Evolutionary conservation across 2,329 filamentous ascomycete species (phyloP).

Genomic region (Claviceps cyperi): DNA sequence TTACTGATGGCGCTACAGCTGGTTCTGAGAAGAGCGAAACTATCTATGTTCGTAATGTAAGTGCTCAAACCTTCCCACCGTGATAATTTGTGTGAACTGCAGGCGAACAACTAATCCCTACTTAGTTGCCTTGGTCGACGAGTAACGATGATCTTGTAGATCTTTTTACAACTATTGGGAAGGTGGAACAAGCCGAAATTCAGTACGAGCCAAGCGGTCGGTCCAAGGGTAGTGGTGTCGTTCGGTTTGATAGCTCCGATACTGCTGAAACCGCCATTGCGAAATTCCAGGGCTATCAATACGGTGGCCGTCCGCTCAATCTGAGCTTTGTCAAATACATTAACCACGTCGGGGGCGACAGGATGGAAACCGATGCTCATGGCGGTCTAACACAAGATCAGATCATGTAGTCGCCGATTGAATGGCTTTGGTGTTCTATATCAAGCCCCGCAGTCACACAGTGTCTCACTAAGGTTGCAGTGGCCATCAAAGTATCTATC

Average conservation of each 20-base stretch:
- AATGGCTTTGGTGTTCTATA: neutral
- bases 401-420: constrained; percentile 56
- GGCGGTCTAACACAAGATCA: constrained; percentile 85
- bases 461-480: neutral
- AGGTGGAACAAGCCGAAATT: constrained; percentile 97
- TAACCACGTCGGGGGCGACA: constrained; percentile 50
- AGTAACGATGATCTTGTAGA: constrained; percentile 96
- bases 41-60: constrained; percentile 95
- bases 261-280: constrained; percentile 88
- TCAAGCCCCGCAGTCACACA: neutral
- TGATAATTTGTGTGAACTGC: too few relatives aligned
- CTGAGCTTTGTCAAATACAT: constrained; percentile 90
- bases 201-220: constrained; percentile 96
- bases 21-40: constrained; percentile 69
- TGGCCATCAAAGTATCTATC: neutral
- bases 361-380: constrained; percentile 71
- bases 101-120: constrained; percentile 9
- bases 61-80: constrained; percentile 21
- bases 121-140: constrained; percentile 90
- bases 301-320: constrained; percentile 85
- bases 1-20: constrained; percentile 82
- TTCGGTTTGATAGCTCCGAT: constrained; percentile 70
- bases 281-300: constrained; percentile 97
- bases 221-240: constrained; percentile 90
- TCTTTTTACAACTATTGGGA: constrained; percentile 93